A percentile compares a stretch with the other conserved stretches of the same genome.
These are phyloP conservation scores for Populus hybrid DNA, from an alignment of 441 rosid species.

Conservation along the genomic window DNA sequence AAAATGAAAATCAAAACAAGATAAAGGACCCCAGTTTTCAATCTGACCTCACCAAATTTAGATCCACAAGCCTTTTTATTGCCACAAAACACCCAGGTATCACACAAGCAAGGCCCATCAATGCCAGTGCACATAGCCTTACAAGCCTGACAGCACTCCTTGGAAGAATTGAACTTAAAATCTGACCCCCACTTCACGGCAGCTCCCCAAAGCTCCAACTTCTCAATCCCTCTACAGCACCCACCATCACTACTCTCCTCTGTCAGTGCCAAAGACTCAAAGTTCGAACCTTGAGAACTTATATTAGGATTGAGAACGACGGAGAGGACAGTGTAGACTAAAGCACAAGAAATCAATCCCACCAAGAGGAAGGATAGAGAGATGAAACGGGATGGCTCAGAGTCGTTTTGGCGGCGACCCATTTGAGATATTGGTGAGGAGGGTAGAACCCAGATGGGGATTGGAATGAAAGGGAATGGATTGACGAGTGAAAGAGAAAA, in stretches of 20 bases:
- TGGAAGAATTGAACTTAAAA: slow-evolving; percentile 70
- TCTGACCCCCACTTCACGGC: slow-evolving; percentile 97
- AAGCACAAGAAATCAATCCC: slow-evolving; percentile 53
- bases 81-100: slow-evolving; percentile 91
- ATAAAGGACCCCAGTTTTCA: neutral
- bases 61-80: slow-evolving; percentile 68
- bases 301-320: slow-evolving; percentile 36
- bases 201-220: slow-evolving; percentile 87
- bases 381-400: slow-evolving; percentile 56
- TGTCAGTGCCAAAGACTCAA: slow-evolving; percentile 20
- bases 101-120: slow-evolving; percentile 91
- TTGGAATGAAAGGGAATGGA: slow-evolving; percentile 6
- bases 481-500: neutral
- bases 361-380: slow-evolving; percentile 47
- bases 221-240: slow-evolving; percentile 79
- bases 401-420: slow-evolving; percentile 64
- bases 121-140: slow-evolving; percentile 77
- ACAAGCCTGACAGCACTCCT: slow-evolving; percentile 78
- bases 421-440: slow-evolving; percentile 29
- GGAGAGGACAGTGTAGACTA: slow-evolving; percentile 63
- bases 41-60: slow-evolving; percentile 81
- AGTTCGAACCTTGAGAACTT: slow-evolving; percentile 6
- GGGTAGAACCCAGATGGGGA: slow-evolving; percentile 19
- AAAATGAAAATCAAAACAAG: neutral
- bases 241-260: slow-evolving; percentile 26